phyloP scores from a whole-genome alignment of 192 early-diverging fungal genomes.

The Rhizophagus clarus region DNA sequence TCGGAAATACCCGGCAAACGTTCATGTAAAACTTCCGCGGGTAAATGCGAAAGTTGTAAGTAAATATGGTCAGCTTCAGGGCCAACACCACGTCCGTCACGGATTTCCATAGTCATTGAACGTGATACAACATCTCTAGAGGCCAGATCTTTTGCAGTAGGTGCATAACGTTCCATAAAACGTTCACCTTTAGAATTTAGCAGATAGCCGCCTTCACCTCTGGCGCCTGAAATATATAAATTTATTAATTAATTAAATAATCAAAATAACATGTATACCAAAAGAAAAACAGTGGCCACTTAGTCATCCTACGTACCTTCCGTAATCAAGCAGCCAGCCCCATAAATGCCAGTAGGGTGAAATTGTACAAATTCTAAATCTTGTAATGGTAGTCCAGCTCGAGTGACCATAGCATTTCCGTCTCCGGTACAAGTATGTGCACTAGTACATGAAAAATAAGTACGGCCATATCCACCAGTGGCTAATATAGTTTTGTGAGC shows the following conservation, averaged over 20 bases:
- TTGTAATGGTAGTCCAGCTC: slow-evolving; percentile 95
- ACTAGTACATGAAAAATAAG: slow-evolving; percentile 98
- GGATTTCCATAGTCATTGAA: slow-evolving; percentile 98
- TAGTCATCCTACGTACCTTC: slow-evolving; percentile 60
- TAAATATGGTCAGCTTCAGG: slow-evolving; percentile 95
- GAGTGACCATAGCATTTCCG: slow-evolving; percentile 98
- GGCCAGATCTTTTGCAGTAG: slow-evolving; percentile 98
- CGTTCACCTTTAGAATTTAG: slow-evolving; percentile 96
- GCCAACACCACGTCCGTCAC: slow-evolving; percentile 95
- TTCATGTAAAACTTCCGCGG: slow-evolving; percentile 85
- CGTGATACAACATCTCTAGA: slow-evolving; percentile 98
- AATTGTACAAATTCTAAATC: slow-evolving; percentile 99
- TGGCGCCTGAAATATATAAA: slow-evolving; percentile 48
- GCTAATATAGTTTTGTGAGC: slow-evolving; percentile 97
- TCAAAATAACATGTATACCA: background rate
- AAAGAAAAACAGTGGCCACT: background rate
- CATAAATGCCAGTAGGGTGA: slow-evolving; percentile 99
- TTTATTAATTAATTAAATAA: background rate
- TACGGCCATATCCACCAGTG: slow-evolving; percentile 99
- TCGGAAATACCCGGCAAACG: slow-evolving; percentile 98
- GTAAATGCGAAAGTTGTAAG: slow-evolving; percentile 94
- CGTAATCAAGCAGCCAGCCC: slow-evolving; percentile 96
- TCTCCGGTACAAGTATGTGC: slow-evolving; percentile 99
- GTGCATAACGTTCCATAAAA: slow-evolving; percentile 99
- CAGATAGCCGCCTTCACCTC: slow-evolving; percentile 97